phyloP scores from a whole-genome alignment of 495 filamentous ascomycete genomes.

The Penicillium goetzii region DNA sequence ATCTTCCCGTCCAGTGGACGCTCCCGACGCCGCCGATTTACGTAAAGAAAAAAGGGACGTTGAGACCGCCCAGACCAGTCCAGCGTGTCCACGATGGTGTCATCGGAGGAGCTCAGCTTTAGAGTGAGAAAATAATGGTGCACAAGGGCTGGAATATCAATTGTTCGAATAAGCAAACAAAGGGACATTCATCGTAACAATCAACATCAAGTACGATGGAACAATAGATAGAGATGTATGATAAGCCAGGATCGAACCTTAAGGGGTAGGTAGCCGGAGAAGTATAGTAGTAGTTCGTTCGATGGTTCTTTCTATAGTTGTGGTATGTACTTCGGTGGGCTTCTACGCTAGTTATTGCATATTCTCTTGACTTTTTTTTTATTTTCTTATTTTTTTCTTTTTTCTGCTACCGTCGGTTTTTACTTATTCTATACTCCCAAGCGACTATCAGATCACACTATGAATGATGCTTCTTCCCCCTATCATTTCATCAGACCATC shows the following conservation, averaged over 20 bases:
- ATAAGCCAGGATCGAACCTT: neutral
- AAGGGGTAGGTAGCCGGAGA: slow-evolving; percentile 2
- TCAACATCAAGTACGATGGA: too few relatives aligned
- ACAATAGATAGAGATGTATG: too few relatives aligned
- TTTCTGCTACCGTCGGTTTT: neutral
- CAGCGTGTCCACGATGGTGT: slow-evolving; percentile 22
- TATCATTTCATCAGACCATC: slow-evolving; percentile 4
- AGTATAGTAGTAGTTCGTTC: neutral
- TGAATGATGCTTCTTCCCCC: neutral
- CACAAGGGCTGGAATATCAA: neutral
- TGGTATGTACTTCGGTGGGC: neutral
- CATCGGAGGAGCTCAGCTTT: slow-evolving; percentile 5
- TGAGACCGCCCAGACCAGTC: slow-evolving; percentile 17
- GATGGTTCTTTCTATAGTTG: too few relatives aligned
- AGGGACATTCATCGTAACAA: neutral
- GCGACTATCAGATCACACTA: slow-evolving; percentile 5
- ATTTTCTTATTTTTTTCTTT: neutral
- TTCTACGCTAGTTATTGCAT: slow-evolving; percentile 2
- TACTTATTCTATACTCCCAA: neutral
- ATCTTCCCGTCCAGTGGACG: slow-evolving; percentile 26
- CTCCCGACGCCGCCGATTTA: slow-evolving; percentile 38
- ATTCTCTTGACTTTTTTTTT: neutral
- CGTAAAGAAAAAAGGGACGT: slow-evolving; percentile 36
- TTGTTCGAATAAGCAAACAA: neutral
- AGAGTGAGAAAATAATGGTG: neutral